Evolutionary conservation across 2,329 filamentous ascomycete genomes (phyloP), one percentile per base, ranked within the genome.

Genomic region (Fusarium globosum): DNA sequence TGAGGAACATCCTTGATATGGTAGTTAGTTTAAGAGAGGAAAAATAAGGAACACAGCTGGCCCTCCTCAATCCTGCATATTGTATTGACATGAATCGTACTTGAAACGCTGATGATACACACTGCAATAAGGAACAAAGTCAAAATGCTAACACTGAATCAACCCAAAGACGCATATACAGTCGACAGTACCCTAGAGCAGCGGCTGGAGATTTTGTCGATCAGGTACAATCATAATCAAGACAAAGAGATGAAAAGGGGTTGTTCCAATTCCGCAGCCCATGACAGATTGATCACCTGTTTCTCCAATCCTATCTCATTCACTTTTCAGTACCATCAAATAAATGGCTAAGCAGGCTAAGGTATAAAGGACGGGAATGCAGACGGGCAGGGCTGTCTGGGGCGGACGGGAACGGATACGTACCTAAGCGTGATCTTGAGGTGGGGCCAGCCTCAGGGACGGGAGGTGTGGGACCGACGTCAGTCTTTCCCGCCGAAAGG

Each of bases 401-500:
- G 45, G 30, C 21, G 23, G 53, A 36, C 28, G 55, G 66, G 49
- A 52, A 36, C 45, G 42, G 45, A 35, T 70, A 71, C 58, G 63
- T 71, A 71, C 57, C 46, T 65, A 66, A 55, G 66, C 60, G 67
- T 60, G 59, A 57, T 58, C 13, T 16, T 28, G 3, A n/a, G 21
- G 42, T 49, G 70, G 70, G 45, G 15, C 26, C 38, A 33, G 8
- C 38, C 15, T 26, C 18, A 51, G 9, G 48, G n/a, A n/a, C n/a
- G n/a, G n/a, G 16, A 51, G 21, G 21, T 13, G 33, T 33, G 59
- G 61, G 68, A 72, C 68, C 72, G 55, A 74, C 55, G 72, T 74
- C 72, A 74, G 69, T 53, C 51, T 62, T 61, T 61, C 13, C 53
- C 12, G 33, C 30, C 26, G 28, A 58, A 41, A 33, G n/a, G 35